Evolutionary conservation across 2,329 filamentous ascomycete genomes (phyloP).

Genomic region (Colletotrichum tamarilloi): DNA sequence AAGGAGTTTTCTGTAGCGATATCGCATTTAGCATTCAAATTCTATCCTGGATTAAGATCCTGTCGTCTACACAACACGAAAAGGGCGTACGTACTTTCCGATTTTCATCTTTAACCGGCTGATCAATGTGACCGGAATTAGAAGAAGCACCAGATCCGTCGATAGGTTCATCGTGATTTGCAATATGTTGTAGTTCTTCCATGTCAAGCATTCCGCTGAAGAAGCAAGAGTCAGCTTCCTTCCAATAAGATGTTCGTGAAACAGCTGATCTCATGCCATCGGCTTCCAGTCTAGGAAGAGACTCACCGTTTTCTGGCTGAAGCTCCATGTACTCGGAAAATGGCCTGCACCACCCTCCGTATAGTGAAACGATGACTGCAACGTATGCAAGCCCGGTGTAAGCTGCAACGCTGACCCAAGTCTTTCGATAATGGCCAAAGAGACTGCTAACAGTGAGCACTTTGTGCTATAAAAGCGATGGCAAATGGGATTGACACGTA

Average conservation of each 20-base stretch:
- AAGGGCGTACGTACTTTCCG: constrained; percentile 4
- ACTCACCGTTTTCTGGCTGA: constrained; percentile 15
- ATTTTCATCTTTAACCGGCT: constrained; percentile 25
- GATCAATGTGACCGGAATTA: constrained; percentile 21
- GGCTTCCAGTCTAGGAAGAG: no score
- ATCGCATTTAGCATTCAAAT: not conserved
- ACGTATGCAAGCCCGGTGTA: constrained; percentile 22
- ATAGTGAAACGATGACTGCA: constrained; percentile 23
- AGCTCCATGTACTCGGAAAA: constrained; percentile 31
- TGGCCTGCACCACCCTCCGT: constrained; percentile 31
- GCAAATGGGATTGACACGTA: not conserved
- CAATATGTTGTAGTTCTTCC: constrained; percentile 26
- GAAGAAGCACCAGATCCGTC: constrained; percentile 25
- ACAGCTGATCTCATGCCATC: not conserved
- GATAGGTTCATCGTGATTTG: constrained; percentile 33
- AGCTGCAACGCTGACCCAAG: constrained; percentile 5
- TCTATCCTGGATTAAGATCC: not conserved
- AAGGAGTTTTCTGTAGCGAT: constrained; percentile 8
- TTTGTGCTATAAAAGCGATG: not conserved
- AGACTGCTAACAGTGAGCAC: constrained; percentile 9
- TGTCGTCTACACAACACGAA: not conserved
- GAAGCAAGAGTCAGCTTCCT: not conserved
- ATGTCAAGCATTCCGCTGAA: constrained; percentile 28
- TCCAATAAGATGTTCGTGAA: no score
- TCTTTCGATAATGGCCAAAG: constrained; percentile 17